These are phyloP conservation scores for Calonectria pauciramosa DNA, from an alignment of 2,329 filamentous ascomycete genomes.

Conservation along the genomic window DNA sequence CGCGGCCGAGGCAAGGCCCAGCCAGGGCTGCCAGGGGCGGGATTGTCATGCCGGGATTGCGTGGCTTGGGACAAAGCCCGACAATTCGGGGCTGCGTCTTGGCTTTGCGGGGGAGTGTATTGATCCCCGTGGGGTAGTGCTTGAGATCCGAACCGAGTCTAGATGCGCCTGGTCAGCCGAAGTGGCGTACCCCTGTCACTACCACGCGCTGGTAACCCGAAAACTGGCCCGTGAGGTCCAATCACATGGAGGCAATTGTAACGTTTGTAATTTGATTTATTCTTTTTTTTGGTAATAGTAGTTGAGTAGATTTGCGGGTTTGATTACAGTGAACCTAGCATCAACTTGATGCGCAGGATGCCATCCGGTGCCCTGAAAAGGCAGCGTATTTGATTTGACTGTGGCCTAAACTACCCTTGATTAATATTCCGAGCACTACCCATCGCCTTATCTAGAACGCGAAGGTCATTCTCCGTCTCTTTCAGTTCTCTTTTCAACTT, in stretches of 20 bases:
- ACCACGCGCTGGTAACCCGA: neutral
- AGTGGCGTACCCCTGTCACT: slow-evolving; percentile 15
- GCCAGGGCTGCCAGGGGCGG: neutral
- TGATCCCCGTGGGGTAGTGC: slow-evolving; percentile 14
- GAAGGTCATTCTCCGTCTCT: neutral
- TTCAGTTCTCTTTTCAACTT: neutral
- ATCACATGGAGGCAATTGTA: neutral
- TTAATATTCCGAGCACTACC: neutral
- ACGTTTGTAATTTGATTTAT: neutral
- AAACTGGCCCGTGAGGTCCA: neutral
- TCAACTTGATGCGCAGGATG: neutral
- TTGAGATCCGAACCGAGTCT: slow-evolving; percentile 23
- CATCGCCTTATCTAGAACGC: neutral
- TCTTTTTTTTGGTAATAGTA: neutral
- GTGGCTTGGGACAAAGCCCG: neutral
- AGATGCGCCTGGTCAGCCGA: slow-evolving; percentile 6
- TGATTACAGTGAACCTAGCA: neutral
- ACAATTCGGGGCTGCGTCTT: slow-evolving; percentile 3
- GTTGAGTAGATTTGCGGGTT: neutral
- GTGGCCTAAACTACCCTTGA: neutral
- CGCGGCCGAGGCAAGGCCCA: neutral
- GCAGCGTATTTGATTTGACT: neutral
- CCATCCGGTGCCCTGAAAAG: neutral
- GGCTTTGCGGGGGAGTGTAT: slow-evolving; percentile 13
- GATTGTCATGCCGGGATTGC: neutral